These are phyloP conservation scores for Coemansia sp. DNA, from an alignment of 192 early-diverging fungal species.

Conservation along the genomic window DNA sequence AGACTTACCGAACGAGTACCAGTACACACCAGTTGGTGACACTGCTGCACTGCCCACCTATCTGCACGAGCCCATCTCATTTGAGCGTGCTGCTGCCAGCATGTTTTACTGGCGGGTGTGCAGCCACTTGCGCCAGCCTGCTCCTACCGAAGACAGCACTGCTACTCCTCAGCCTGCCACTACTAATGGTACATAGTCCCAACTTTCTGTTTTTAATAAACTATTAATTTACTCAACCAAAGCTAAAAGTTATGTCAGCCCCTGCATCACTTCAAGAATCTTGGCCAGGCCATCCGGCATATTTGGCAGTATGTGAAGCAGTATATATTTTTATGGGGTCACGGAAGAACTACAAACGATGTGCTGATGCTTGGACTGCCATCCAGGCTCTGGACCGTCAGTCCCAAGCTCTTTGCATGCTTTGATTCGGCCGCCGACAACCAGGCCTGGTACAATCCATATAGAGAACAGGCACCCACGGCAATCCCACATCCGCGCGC, in stretches of 20 bases:
- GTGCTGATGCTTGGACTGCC: constrained; percentile 30
- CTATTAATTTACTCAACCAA: neutral
- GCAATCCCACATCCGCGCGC: constrained; percentile 50
- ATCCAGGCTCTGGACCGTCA: constrained; percentile 23
- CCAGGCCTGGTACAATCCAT: constrained; percentile 32
- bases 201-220: neutral
- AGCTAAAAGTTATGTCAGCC: neutral
- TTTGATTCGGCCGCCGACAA: neutral
- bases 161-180: constrained; percentile 1
- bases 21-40: constrained; percentile 42
- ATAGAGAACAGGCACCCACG: constrained; percentile 46
- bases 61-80: constrained; percentile 45
- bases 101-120: constrained; percentile 56
- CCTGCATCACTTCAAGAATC: neutral
- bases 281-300: constrained; percentile 7
- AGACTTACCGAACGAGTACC: constrained; percentile 43
- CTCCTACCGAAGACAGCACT: neutral
- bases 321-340: neutral
- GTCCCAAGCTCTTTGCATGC: neutral
- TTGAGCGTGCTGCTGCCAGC: constrained; percentile 30
- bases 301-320: neutral
- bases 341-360: constrained; percentile 23
- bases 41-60: constrained; percentile 35
- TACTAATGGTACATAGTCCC: neutral
- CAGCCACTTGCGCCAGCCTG: constrained; percentile 30